phyloP scores from a whole-genome alignment of 176 grass and related monocot species.

The Puya raimondii region DNA sequence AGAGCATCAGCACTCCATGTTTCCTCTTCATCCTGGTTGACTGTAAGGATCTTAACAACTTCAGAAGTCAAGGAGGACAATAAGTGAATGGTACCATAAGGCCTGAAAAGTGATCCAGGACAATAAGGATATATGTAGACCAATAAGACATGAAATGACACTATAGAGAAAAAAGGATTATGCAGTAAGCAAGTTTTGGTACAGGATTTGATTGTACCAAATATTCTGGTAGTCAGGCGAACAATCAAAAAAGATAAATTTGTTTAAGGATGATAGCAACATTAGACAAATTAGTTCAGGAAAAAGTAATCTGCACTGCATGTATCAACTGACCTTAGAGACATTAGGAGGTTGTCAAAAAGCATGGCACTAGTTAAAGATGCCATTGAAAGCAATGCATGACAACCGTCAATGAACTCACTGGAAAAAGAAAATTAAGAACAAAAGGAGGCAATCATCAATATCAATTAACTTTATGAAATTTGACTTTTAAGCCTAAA shows the following conservation, averaged over 20 bases:
- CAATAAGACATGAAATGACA: not conserved
- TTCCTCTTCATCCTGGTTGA: conserved; percentile 72
- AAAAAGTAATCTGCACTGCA: conserved; percentile 3
- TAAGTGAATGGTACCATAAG: conserved; percentile 75
- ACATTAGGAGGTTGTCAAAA: conserved; percentile 85
- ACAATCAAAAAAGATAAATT: not conserved
- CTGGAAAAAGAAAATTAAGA: conserved; percentile 29
- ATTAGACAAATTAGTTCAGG: not conserved
- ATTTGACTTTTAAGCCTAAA: conserved; percentile 11
- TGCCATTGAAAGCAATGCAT: conserved; percentile 79
- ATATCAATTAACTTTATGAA: conserved; percentile 36
- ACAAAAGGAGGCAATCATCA: conserved; percentile 20
- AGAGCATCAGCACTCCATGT: conserved; percentile 76
- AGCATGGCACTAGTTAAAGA: conserved; percentile 61
- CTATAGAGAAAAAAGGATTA: not conserved
- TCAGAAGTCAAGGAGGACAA: conserved; percentile 81
- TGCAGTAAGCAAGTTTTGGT: not conserved
- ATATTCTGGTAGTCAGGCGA: not conserved
- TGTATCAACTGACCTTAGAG: conserved; percentile 58
- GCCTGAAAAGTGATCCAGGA: conserved; percentile 30
- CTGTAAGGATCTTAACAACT: conserved; percentile 63
- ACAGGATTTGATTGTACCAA: not conserved
- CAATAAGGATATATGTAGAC: not conserved
- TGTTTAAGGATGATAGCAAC: not conserved
- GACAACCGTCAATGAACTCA: conserved; percentile 96